Evolutionary conservation across 768 basidiomycete species (phyloP).

Genomic region (Tephrocybe sp.): DNA sequence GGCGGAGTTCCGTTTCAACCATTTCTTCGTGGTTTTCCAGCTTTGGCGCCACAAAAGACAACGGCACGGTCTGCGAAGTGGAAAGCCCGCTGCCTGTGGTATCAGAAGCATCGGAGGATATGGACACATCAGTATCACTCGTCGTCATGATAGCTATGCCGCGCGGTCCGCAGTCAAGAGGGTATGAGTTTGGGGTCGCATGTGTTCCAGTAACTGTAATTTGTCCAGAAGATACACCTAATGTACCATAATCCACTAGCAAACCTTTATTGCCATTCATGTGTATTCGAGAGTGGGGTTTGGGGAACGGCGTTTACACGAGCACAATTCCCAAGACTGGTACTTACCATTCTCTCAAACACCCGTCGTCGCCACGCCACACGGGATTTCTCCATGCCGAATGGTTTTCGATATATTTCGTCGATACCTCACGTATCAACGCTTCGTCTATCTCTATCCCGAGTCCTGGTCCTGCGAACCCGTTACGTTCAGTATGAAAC

Average conservation of each 20-base stretch:
- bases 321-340: too few species aligned
- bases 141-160: slow-evolving; percentile 51
- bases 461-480: slow-evolving; percentile 47
- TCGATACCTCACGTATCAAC: slow-evolving; percentile 40
- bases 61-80: neutral
- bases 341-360: slow-evolving; percentile 50
- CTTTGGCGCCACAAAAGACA: neutral
- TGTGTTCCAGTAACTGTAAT: slow-evolving; percentile 27
- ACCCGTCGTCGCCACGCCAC: slow-evolving; percentile 55
- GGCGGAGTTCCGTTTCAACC: slow-evolving; percentile 6
- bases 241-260: neutral
- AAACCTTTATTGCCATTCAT: neutral
- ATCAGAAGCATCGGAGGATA: slow-evolving; percentile 16
- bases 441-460: slow-evolving; percentile 62
- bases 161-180: slow-evolving; percentile 12
- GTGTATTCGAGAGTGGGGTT: too few species aligned
- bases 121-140: slow-evolving; percentile 29
- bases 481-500: slow-evolving; percentile 3
- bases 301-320: too few species aligned
- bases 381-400: slow-evolving; percentile 53
- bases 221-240: neutral
- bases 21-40: slow-evolving; percentile 13
- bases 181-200: slow-evolving; percentile 43
- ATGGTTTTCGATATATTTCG: slow-evolving; percentile 32
- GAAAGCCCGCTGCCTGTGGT: neutral